A percentile compares a stretch with the other conserved stretches of the same genome.
These are phyloP conservation scores for Plasmodium gonderi DNA, from an alignment of 169 alveolate species.

Conservation along the genomic window DNA sequence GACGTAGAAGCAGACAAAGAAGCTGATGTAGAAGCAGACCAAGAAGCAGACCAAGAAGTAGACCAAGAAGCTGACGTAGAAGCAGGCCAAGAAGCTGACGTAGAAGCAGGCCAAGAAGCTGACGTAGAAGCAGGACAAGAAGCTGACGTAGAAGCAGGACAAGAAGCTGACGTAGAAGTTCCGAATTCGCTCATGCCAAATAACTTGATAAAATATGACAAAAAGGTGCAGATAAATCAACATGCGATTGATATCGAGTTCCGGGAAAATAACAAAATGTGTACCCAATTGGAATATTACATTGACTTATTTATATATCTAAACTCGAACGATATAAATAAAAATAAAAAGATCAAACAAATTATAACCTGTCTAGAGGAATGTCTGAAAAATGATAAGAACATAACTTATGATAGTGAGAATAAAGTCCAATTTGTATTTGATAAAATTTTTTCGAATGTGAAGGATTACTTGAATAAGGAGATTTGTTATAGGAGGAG, in stretches of 20 bases:
- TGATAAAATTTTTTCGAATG: conserved; percentile 28
- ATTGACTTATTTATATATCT: conserved; percentile 26
- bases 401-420: conserved; percentile 6
- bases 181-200: not conserved
- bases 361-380: conserved; percentile 24
- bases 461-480: conserved; percentile 4
- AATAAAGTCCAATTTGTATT: conserved; percentile 1
- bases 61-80: not conserved
- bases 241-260: not conserved
- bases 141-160: not conserved
- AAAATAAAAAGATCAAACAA: conserved; percentile 42
- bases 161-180: not conserved
- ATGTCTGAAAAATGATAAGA: conserved; percentile 37
- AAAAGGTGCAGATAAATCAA: not conserved
- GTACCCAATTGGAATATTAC: not conserved
- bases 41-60: not conserved
- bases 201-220: not conserved
- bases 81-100: not conserved
- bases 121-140: not conserved
- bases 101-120: not conserved
- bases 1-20: not conserved
- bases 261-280: not conserved
- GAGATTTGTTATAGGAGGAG: conserved; percentile 47
- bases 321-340: conserved; percentile 22
- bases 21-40: not conserved